These are phyloP conservation scores for Emmonsiellopsis sp. DNA, from an alignment of 2,329 filamentous ascomycete species.

Conservation along the genomic window DNA sequence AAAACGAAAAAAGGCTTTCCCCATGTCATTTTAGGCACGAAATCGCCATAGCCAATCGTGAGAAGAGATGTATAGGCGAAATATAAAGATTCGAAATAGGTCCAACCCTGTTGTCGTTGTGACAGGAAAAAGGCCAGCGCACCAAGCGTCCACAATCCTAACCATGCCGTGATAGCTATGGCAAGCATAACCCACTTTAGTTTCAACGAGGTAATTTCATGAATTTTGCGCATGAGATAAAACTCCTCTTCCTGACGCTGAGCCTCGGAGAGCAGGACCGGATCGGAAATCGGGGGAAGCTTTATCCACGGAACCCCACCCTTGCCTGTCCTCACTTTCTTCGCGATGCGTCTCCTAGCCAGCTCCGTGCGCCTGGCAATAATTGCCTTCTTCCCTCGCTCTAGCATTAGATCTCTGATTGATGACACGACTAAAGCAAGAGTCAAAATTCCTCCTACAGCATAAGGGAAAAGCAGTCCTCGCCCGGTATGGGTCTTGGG, in stretches of 20 bases:
- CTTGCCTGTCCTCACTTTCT: conserved; percentile 13
- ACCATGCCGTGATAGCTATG: conserved; percentile 28
- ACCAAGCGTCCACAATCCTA: conserved; percentile 35
- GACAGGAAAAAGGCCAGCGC: conserved; percentile 28
- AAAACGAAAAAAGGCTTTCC: conserved; percentile 32
- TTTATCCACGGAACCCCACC: conserved; percentile 5
- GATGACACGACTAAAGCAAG: conserved; percentile 26
- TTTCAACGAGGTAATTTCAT: conserved; percentile 30
- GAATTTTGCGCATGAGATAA: conserved; percentile 38
- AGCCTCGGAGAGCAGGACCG: conserved; percentile 12
- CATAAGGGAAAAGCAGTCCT: conserved; percentile 25
- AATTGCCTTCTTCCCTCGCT: conserved; percentile 29
- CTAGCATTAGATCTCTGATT: conserved; percentile 27
- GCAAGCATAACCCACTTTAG: conserved; percentile 33
- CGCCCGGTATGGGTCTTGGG: conserved; percentile 25
- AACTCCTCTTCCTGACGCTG: conserved; percentile 28
- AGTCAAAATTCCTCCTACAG: conserved; percentile 26
- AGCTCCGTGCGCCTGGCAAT: conserved; percentile 25
- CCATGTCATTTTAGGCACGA: conserved; percentile 23
- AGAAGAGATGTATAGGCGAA: conserved; percentile 30
- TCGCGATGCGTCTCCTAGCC: conserved; percentile 22
- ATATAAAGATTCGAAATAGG: conserved; percentile 30
- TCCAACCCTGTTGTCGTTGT: conserved; percentile 22
- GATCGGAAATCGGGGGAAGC: conserved; percentile 5
- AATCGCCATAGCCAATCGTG: conserved; percentile 33